Percentiles rank a stretch among this genome's conserved stretches.
Conservation (phyloP, 306 rosid species). For the Castanopsis chinensis region DNA sequence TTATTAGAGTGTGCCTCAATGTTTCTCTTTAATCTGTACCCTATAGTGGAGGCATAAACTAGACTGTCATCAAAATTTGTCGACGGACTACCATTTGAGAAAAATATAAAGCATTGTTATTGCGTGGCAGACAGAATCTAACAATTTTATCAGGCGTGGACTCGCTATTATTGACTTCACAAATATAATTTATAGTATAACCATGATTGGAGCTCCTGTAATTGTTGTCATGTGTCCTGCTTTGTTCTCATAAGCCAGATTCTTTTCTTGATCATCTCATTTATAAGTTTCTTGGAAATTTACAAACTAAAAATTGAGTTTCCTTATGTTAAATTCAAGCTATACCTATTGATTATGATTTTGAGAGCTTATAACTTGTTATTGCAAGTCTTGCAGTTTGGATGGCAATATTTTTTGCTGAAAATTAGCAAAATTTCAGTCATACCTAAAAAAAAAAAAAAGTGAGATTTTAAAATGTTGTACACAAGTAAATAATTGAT, state of each 20-base stretch:
- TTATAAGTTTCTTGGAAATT: not conserved
- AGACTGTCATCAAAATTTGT: not conserved
- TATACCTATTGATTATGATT: too few species aligned
- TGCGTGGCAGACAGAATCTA: conserved; percentile 35
- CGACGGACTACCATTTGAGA: not conserved
- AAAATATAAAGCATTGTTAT: not conserved
- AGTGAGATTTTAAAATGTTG: too few species aligned
- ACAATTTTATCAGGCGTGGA: conserved; percentile 4
- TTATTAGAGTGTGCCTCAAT: not conserved
- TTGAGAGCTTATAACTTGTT: too few species aligned
- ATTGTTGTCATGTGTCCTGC: not conserved
- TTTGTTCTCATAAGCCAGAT: not conserved
- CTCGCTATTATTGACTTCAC: conserved; percentile 8
- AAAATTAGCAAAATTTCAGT: too few species aligned
- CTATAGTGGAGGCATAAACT: not conserved
- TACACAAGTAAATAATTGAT: too few species aligned
- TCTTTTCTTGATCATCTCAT: not conserved
- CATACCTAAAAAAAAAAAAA: too few species aligned
- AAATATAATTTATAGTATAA: not conserved
- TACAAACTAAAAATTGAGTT: not conserved
- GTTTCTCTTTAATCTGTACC: not conserved
- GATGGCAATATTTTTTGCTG: too few species aligned
- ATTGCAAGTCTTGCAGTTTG: too few species aligned
- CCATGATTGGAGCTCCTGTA: too few species aligned
- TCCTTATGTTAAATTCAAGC: too few species aligned